phyloP scores from a whole-genome alignment of 768 basidiomycete species.

The Sutorius australiensis region DNA sequence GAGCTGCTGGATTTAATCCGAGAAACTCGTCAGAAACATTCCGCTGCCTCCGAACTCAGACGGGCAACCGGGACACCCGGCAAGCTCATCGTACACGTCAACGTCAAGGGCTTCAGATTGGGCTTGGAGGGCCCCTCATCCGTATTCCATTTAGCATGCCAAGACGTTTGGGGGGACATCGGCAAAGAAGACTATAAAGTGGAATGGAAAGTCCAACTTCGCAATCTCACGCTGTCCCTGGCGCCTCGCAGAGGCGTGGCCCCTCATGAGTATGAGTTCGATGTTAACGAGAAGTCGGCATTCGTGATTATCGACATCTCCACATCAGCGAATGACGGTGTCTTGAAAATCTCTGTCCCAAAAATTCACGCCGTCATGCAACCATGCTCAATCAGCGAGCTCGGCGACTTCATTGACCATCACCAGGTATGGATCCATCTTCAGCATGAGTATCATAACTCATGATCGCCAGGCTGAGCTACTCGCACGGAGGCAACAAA shows the following conservation, averaged over 20 bases:
- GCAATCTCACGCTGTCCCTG: constrained; percentile 80
- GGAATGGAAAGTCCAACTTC: constrained; percentile 66
- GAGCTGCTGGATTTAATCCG: constrained; percentile 68
- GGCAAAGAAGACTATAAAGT: constrained; percentile 41
- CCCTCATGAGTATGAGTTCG: constrained; percentile 40
- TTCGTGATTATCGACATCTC: constrained; percentile 81
- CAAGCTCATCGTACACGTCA: constrained; percentile 51
- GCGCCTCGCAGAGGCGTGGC: constrained; percentile 50
- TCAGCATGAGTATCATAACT: constrained; percentile 2
- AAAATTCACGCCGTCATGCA: constrained; percentile 94
- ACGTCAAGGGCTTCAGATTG: constrained; percentile 77
- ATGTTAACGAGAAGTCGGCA: constrained; percentile 66
- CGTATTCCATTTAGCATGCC: constrained; percentile 70
- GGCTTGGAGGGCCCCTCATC: constrained; percentile 74
- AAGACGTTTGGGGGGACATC: constrained; percentile 64
- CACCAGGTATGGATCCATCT: constrained; percentile 52
- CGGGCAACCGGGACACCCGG: constrained; percentile 15
- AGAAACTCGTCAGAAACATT: constrained; percentile 45
- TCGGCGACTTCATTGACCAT: constrained; percentile 86
- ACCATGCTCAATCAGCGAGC: constrained; percentile 85
- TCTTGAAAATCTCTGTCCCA: constrained; percentile 54
- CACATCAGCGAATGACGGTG: constrained; percentile 33
- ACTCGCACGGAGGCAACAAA: constrained; percentile 64
- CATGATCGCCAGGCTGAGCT: constrained; percentile 60
- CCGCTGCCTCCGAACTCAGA: constrained; percentile 7